A percentile compares a stretch with the other conserved stretches of the same genome.
Conservation (phyloP, 1,139 yeast genomes). For the Pichia sp. region DNA sequence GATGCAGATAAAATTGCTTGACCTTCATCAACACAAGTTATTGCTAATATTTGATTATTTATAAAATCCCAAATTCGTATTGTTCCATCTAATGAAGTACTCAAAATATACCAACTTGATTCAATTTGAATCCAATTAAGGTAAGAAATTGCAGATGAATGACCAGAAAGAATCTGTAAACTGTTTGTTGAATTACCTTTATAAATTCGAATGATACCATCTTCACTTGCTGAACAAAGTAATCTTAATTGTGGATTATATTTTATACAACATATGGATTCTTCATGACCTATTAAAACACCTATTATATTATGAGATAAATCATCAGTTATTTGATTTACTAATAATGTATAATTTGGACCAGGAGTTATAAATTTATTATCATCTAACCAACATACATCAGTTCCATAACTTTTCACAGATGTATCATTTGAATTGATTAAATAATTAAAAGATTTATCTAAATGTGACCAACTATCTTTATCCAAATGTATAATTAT, state of each 20-base stretch:
- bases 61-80: slow-evolving; percentile 62
- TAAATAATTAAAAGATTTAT: background rate
- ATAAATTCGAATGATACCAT: slow-evolving; percentile 69
- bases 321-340: slow-evolving; percentile 47
- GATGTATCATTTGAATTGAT: slow-evolving; percentile 1
- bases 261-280: slow-evolving; percentile 49
- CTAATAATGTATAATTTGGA: slow-evolving; percentile 47
- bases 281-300: slow-evolving; percentile 61
- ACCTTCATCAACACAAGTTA: slow-evolving; percentile 38
- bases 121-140: slow-evolving; percentile 45
- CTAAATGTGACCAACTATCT: slow-evolving; percentile 10
- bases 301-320: slow-evolving; percentile 47
- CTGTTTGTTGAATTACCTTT: slow-evolving; percentile 50
- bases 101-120: slow-evolving; percentile 28
- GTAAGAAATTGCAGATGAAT: slow-evolving; percentile 51
- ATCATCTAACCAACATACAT: slow-evolving; percentile 68
- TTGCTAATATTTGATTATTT: slow-evolving; percentile 36
- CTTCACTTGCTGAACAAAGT: slow-evolving; percentile 74
- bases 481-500: slow-evolving; percentile 40
- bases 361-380: slow-evolving; percentile 68
- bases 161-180: slow-evolving; percentile 40
- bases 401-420: slow-evolving; percentile 37
- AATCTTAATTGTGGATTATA: slow-evolving; percentile 49
- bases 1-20: slow-evolving; percentile 49
- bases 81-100: slow-evolving; percentile 63